Conservation (phyloP, 1,284 basidiomycete genomes). For the Pseudozyma sp. region DNA sequence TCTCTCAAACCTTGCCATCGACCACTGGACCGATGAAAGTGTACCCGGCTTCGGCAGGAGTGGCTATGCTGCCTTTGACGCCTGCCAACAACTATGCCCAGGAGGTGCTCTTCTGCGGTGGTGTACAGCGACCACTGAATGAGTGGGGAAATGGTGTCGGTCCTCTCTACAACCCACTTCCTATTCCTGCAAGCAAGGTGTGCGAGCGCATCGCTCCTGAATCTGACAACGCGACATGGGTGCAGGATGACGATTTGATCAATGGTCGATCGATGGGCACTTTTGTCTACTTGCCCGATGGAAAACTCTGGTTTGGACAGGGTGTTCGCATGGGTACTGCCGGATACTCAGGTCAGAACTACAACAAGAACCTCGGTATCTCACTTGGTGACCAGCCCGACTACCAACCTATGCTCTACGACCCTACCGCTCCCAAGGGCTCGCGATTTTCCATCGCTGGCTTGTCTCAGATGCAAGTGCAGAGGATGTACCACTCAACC, state of each 20-base stretch:
- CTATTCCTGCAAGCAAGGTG: conserved; percentile 41
- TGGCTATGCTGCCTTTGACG: conserved; percentile 88
- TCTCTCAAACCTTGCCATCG: conserved; percentile 31
- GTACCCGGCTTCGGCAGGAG: conserved; percentile 90
- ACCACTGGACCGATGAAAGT: conserved; percentile 68
- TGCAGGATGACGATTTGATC: conserved; percentile 55
- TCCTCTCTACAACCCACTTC: conserved; percentile 48
- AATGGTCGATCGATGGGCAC: conserved; percentile 59
- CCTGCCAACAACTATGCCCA: conserved; percentile 87
- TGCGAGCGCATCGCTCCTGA: conserved; percentile 61
- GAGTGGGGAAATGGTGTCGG: conserved; percentile 59
- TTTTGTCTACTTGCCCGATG: conserved; percentile 79
- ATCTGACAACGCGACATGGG: conserved; percentile 36
- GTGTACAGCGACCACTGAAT: conserved; percentile 73
- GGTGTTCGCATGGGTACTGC: conserved; percentile 70
- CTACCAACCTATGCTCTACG: conserved; percentile 79
- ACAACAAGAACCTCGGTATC: conserved; percentile 69
- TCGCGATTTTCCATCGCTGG: conserved; percentile 76
- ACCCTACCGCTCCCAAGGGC: conserved; percentile 75
- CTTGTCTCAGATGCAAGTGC: conserved; percentile 78
- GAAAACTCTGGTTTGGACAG: conserved; percentile 70
- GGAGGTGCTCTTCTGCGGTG: conserved; percentile 88
- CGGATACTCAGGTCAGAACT: conserved; percentile 82
- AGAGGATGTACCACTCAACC: conserved; percentile 79
- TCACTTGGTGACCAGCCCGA: conserved; percentile 73